A percentile compares a stretch with the other conserved stretches of the same genome.
Evolutionary conservation across 2,329 filamentous ascomycete species (phyloP).

Genomic region (Tolypocladium amazonense): DNA sequence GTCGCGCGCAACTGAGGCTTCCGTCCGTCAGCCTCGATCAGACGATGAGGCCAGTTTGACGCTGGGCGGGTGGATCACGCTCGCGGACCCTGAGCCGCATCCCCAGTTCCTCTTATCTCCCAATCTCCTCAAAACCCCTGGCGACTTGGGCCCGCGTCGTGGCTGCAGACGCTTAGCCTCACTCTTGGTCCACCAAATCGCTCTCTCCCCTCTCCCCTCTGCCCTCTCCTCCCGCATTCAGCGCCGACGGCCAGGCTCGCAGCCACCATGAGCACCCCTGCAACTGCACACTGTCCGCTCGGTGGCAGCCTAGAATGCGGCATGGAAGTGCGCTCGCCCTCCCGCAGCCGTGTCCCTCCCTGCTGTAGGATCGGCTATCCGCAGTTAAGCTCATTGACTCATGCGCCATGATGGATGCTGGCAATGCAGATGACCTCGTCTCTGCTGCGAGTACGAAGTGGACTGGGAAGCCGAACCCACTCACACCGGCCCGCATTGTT

Average conservation of each 20-base stretch:
- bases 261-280: neutral
- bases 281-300: neutral
- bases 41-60: neutral
- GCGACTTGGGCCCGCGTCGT: neutral
- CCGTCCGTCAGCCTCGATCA: neutral
- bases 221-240: neutral
- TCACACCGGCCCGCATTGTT: neutral
- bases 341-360: neutral
- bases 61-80: neutral
- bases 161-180: constrained; percentile 1
- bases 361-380: neutral
- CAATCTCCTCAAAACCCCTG: neutral
- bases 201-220: neutral
- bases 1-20: neutral
- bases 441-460: neutral
- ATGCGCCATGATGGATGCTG: neutral
- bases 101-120: neutral
- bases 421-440: neutral
- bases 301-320: neutral
- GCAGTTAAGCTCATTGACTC: neutral
- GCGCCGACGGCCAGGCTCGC: neutral
- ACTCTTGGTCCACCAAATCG: neutral
- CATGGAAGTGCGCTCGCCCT: neutral
- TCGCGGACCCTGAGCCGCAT: neutral
- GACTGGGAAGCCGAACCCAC: neutral